Conservation (phyloP, 768 basidiomycete species). For the Hydnomerulius pinastri region DNA sequence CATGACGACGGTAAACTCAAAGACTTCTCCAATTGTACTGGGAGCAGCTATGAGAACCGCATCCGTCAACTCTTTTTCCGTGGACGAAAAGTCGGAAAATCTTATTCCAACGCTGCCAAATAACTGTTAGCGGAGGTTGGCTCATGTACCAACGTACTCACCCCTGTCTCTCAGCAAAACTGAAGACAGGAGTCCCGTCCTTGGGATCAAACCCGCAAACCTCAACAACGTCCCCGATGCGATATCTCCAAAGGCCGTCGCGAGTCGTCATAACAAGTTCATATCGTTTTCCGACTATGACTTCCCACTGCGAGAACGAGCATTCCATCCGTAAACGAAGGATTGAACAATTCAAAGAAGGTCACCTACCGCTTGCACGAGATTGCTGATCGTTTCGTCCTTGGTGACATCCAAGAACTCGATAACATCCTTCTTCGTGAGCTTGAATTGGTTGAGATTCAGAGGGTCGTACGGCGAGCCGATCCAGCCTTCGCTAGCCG, state of each 20-base stretch:
- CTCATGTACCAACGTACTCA: neutral
- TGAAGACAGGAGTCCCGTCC: conserved; percentile 6
- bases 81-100: neutral
- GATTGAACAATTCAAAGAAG: neutral
- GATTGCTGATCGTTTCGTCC: neutral
- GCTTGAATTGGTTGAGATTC: conserved; percentile 9
- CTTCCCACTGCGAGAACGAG: conserved; percentile 4
- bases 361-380: conserved; percentile 4
- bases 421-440: conserved; percentile 1
- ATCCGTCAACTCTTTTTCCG: conserved; percentile 2
- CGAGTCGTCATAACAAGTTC: conserved; percentile 9
- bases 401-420: conserved; percentile 6
- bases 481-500: neutral
- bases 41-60: neutral
- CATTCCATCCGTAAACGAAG: neutral
- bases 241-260: conserved; percentile 10
- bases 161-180: conserved; percentile 7
- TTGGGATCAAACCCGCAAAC: conserved; percentile 9
- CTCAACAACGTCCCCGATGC: no score
- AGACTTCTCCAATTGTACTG: neutral
- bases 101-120: neutral
- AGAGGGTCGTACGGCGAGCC: conserved; percentile 1
- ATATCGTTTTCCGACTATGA: conserved; percentile 1
- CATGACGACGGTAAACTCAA: neutral
- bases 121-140: neutral